Conservation (phyloP, 257 asterid species). For the Solanum pimpinellifolium region DNA sequence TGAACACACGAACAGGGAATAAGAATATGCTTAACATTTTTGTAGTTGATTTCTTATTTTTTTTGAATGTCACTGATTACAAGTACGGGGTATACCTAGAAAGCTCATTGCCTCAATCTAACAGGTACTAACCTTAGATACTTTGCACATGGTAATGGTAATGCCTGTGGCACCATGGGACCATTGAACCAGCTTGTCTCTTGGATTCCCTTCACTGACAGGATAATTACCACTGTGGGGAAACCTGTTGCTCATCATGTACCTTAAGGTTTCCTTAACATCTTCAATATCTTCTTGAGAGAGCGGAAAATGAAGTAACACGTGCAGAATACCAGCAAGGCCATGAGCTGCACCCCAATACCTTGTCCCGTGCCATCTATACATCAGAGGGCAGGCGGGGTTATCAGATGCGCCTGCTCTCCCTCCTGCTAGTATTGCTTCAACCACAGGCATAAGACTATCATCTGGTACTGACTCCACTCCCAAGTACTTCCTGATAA, state of each 20-base stretch:
- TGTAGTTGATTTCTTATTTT: not conserved
- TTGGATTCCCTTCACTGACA: conserved; percentile 66
- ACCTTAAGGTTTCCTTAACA: conserved; percentile 54
- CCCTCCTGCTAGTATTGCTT: conserved; percentile 69
- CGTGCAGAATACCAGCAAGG: conserved; percentile 65
- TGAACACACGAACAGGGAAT: not conserved
- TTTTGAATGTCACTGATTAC: not conserved
- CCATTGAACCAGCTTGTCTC: conserved; percentile 82
- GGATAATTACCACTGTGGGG: conserved; percentile 78
- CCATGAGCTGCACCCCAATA: conserved; percentile 94
- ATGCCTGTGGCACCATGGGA: conserved; percentile 76
- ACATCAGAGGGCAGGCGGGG: conserved; percentile 60
- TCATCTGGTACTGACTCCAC: conserved; percentile 24
- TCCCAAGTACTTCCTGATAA: conserved; percentile 49
- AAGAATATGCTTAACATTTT: not conserved
- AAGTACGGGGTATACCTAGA: not conserved
- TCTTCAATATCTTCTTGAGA: conserved; percentile 29
- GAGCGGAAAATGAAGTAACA: conserved; percentile 49
- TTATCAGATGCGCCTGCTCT: conserved; percentile 52
- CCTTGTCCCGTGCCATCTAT: conserved; percentile 83
- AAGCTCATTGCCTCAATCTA: not conserved
- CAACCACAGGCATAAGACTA: conserved; percentile 54
- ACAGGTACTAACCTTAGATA: conserved; percentile 40
- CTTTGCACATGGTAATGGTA: conserved; percentile 63
- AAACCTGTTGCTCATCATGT: conserved; percentile 72